A percentile compares a stretch with the other conserved stretches of the same genome.
These are phyloP conservation scores for Mycena maculata DNA, from an alignment of 768 basidiomycete genomes.

Conservation along the genomic window DNA sequence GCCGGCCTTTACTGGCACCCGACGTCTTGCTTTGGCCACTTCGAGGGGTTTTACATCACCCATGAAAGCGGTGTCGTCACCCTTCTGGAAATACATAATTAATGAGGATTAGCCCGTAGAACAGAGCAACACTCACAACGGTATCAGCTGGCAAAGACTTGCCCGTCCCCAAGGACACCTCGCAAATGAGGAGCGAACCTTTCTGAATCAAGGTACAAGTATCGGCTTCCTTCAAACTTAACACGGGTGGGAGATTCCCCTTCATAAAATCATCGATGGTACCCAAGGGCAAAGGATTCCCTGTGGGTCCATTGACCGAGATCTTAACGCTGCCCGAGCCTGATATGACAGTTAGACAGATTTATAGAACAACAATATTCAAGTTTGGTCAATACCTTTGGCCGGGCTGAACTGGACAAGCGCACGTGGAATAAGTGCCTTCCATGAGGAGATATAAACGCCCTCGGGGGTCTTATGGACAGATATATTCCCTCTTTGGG, in stretches of 20 bases:
- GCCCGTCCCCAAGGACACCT: neutral
- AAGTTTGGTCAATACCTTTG: neutral
- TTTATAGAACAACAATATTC: neutral
- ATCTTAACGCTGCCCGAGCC: neutral
- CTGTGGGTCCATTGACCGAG: neutral
- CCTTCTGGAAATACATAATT: neutral
- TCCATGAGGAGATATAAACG: neutral
- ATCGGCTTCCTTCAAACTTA: neutral
- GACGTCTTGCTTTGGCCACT: neutral
- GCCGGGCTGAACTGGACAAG: neutral
- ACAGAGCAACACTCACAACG: neutral
- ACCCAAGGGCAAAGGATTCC: neutral
- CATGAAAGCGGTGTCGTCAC: neutral
- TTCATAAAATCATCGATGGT: neutral
- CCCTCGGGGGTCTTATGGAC: neutral
- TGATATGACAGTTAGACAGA: neutral
- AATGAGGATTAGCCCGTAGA: neutral
- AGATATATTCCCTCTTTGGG: neutral
- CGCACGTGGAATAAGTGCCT: neutral
- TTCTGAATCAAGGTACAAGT: neutral
- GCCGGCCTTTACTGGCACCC: too few relatives aligned
- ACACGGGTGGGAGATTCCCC: neutral
- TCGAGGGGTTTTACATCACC: conserved; percentile 2
- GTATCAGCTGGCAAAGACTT: neutral
- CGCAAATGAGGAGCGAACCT: neutral